phyloP scores from a whole-genome alignment of 441 rosid genomes.

The Pelargonium australe region DNA sequence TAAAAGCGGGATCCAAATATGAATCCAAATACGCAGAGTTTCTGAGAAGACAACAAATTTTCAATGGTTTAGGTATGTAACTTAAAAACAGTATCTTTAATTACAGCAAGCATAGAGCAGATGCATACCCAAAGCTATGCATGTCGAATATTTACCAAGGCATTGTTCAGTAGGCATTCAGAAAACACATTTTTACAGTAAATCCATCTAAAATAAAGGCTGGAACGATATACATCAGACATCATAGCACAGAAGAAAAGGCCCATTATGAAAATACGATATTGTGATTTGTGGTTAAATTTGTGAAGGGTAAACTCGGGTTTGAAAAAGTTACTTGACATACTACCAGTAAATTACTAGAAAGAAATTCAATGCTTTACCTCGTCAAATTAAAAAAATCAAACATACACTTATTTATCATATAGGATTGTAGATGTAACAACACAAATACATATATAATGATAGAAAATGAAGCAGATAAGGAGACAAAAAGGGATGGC shows the following conservation, averaged over 20 bases:
- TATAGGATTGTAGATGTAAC: neutral
- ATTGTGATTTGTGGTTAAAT: neutral
- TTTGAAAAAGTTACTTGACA: too few species aligned
- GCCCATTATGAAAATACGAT: neutral
- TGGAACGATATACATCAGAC: too few species aligned
- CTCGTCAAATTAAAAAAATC: too few species aligned
- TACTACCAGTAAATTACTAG: too few species aligned
- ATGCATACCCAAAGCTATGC: neutral
- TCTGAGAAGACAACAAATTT: slow-evolving; percentile 40
- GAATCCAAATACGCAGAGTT: slow-evolving; percentile 75
- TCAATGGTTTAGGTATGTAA: slow-evolving; percentile 5
- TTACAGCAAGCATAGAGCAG: neutral
- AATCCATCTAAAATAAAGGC: too few species aligned
- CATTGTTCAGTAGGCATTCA: neutral
- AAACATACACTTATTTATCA: neutral
- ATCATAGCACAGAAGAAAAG: too few species aligned
- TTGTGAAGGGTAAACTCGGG: neutral
- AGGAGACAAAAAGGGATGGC: too few species aligned
- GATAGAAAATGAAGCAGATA: too few species aligned
- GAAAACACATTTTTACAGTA: neutral
- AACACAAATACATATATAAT: neutral
- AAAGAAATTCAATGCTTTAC: too few species aligned
- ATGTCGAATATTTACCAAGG: neutral
- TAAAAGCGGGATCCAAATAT: slow-evolving; percentile 96
- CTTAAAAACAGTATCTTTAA: neutral